Base-by-base conservation (phyloP, 768 basidiomycete species). In the Pleurotus eryngii region DNA sequence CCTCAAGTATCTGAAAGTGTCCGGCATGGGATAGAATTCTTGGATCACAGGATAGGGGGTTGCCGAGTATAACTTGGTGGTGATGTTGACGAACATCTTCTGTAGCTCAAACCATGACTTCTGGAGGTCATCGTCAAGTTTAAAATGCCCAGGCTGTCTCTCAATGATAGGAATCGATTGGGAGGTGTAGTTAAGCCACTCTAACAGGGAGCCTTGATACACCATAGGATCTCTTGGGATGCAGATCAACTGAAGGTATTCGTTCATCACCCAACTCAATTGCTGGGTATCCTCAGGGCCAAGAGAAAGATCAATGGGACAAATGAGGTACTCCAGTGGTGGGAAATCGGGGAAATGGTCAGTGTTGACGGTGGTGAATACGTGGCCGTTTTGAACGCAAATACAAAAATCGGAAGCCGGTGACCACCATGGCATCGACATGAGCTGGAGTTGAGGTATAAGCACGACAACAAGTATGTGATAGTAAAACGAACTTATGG, bases 11-110 rank as follows among this genome's bases (percentile, higher is more conserved):
- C 57, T 51, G 30, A 46, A 58, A 18, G 38, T 8, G 14, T 15
- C 48, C 4, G 57, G 56, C 20, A 57, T 49, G 3, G n/a, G 56
- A 48, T 39, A 57, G 43, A 8, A 35, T 12, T 43, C n/a, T 43
- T 43, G 15, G 42, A 8, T 5, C 18, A 6, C n/a, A n/a, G 42
- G 18, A 43, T 6, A 26, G 46, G 6, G 24, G 27, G 45, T 35
- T 30, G 18, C n/a, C 8, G 7, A 15, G 3, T 6, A 37, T 1
- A 30, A 40, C 48, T 11, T 30, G 30, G n/a, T 5, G 11, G 22
- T 42, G 20, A n/a, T 24, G 12, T 39, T 5, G 2, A 17, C 55
- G 43, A n/a, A 56, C 18, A 56, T 24, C 48, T 17, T n/a, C 26
- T 49, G 46, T 2, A 57, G n/a, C 11, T 46, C 17, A 12, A 18